Evolutionary conservation across 768 basidiomycete genomes (phyloP).

Genomic region (Sutorius australiensis): DNA sequence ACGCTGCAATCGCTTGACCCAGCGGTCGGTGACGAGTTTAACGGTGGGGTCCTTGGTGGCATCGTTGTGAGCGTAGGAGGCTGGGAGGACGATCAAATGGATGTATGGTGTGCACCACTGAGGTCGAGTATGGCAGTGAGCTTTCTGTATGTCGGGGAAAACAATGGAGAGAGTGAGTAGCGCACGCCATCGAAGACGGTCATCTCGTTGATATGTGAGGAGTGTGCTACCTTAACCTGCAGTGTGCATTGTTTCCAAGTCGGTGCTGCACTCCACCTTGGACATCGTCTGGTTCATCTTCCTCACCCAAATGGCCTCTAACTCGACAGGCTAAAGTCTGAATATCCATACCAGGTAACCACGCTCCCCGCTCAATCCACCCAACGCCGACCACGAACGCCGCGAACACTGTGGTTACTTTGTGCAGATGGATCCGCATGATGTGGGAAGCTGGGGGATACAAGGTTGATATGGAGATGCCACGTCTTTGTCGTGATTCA

Average conservation of each 20-base stretch:
- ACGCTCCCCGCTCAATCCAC: too few relatives aligned
- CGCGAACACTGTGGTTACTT: neutral
- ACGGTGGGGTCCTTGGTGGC: conserved; percentile 36
- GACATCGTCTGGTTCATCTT: too few relatives aligned
- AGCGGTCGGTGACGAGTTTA: conserved; percentile 43
- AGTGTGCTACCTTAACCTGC: too few relatives aligned
- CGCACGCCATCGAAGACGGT: conserved; percentile 39
- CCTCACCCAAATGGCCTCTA: too few relatives aligned
- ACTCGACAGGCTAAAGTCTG: too few relatives aligned
- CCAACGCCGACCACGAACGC: too few relatives aligned
- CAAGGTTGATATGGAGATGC: conserved; percentile 10
- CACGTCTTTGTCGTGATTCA: neutral
- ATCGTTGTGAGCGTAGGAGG: conserved; percentile 21
- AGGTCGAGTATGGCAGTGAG: conserved; percentile 45
- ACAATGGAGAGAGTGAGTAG: conserved; percentile 50
- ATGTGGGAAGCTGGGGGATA: neutral
- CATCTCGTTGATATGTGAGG: conserved; percentile 10
- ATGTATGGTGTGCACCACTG: conserved; percentile 58
- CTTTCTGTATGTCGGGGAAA: conserved; percentile 41
- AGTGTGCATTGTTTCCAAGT: too few relatives aligned
- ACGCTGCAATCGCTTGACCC: conserved; percentile 72
- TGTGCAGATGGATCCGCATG: neutral
- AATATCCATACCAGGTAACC: too few relatives aligned
- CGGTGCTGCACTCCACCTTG: too few relatives aligned
- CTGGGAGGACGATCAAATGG: conserved; percentile 47